Evolutionary conservation across 148 eudicot genomes (phyloP), one percentile per base, ranked within the genome.

Genomic region (Nepenthes gracilis): DNA sequence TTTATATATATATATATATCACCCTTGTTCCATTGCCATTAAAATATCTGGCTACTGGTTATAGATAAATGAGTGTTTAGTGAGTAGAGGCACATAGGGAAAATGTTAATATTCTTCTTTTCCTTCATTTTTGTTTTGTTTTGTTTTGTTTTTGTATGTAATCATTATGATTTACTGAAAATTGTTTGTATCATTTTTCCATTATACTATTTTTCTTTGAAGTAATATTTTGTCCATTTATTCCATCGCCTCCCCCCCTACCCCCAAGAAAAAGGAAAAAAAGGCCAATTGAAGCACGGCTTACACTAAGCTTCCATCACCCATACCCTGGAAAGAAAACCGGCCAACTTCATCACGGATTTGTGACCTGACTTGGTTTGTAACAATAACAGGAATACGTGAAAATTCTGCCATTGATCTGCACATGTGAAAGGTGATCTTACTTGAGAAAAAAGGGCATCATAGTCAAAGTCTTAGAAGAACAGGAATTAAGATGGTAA

Each of bases 291-390:
- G 55, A n/a, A 37, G 11, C 9, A 13, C 23, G 23, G 12, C 48
- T 49, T 12, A n/a, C 6, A 49, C 54, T 57, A 53, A 64, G 59
- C 37, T 36, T 48, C 9, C 54, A 63, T 57, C 68, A 63, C 35
- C 62, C 48, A 51, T 75, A 82, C 82, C 85, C 79, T 90, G 90
- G 71, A 90, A 90, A 69, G 77, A 59, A 72, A 78, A 86, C 70
- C 74, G 76, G 48, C 80, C 70, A 62, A 70, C 70, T 59, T 78
- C 86, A 47, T 82, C 82, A 60, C 68, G 63, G 50, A 50, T 67
- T 75, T 81, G 95, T 70, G 86, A 78, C 72, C 97, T 72, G 56
- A 90, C 97, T 84, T 90, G 97, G 72, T 90, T 90, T 45, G 95
- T 90, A 70, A 90, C 90, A 64, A 90, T 87, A 52, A 86, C 77